A percentile compares a stretch with the other conserved stretches of the same genome.
phyloP scores from a whole-genome alignment of 106 monocot species.

The Narthecium ossifragum region DNA sequence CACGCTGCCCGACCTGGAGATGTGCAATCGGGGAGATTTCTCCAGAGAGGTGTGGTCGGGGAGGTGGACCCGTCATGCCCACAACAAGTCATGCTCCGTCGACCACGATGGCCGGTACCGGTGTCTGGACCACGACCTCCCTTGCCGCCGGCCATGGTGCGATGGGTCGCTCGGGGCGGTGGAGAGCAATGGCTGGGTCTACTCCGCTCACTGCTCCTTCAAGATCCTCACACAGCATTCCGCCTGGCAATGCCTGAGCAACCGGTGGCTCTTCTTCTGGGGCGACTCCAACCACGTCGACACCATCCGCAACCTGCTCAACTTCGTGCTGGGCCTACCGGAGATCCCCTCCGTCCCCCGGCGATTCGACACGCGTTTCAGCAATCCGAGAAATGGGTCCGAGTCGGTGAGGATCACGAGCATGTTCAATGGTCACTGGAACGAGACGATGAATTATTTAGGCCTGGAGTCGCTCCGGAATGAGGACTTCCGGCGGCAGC shows the following conservation, averaged over 20 bases:
- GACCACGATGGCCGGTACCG: conserved; percentile 69
- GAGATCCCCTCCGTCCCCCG: conserved; percentile 38
- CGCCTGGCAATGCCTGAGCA: conserved; percentile 64
- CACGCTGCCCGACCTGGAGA: conserved; percentile 18
- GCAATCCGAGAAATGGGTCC: conserved; percentile 41
- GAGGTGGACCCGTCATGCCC: conserved; percentile 80
- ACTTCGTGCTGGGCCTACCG: conserved; percentile 49
- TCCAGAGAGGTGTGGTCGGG: conserved; percentile 50
- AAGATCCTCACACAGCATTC: conserved; percentile 29
- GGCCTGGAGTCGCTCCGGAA: conserved; percentile 63
- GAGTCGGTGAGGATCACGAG: conserved; percentile 73
- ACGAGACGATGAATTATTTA: conserved; percentile 69
- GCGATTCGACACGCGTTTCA: conserved; percentile 51
- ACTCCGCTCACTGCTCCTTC: conserved; percentile 88
- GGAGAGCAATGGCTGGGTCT: conserved; percentile 98
- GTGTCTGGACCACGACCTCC: conserved; percentile 33
- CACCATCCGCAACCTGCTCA: conserved; percentile 76
- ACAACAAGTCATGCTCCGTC: conserved; percentile 33
- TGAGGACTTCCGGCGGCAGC: conserved; percentile 32
- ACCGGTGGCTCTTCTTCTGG: conserved; percentile 93
- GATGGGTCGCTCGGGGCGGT: conserved; percentile 49
- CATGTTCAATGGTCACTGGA: conserved; percentile 96
- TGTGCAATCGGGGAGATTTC: conserved; percentile 37
- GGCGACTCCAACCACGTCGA: conserved; percentile 98
- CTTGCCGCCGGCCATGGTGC: conserved; percentile 76